These are phyloP conservation scores for Talaromyces islandicus DNA, from an alignment of 2,329 filamentous ascomycete genomes.

Conservation along the genomic window DNA sequence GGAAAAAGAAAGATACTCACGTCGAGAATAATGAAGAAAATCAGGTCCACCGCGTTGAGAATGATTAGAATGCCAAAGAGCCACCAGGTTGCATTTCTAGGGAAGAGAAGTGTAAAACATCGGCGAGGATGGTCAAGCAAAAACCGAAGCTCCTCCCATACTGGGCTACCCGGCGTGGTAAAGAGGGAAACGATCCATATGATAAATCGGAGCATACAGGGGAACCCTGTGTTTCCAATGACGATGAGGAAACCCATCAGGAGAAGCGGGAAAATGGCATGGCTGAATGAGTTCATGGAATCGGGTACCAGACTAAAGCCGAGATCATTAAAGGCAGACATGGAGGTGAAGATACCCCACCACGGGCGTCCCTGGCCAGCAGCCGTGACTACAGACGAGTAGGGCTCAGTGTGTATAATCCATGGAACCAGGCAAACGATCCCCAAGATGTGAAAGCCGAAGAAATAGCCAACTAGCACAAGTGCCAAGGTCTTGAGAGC, in stretches of 20 bases:
- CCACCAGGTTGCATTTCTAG: slow-evolving; percentile 89
- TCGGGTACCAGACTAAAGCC: slow-evolving; percentile 88
- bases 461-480: slow-evolving; percentile 73
- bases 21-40: slow-evolving; percentile 91
- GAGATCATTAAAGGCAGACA: slow-evolving; percentile 89
- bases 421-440: slow-evolving; percentile 71
- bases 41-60: slow-evolving; percentile 76
- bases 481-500: slow-evolving; percentile 79
- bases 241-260: slow-evolving; percentile 81
- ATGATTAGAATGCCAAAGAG: slow-evolving; percentile 77
- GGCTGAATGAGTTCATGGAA: slow-evolving; percentile 86
- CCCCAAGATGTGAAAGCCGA: slow-evolving; percentile 74
- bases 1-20: slow-evolving; percentile 43
- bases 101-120: slow-evolving; percentile 93
- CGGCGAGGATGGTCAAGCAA: slow-evolving; percentile 89
- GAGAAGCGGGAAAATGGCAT: slow-evolving; percentile 67
- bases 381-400: slow-evolving; percentile 58
- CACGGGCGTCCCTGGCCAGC: slow-evolving; percentile 64
- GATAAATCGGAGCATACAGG: slow-evolving; percentile 85
- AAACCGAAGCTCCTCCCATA: slow-evolving; percentile 89
- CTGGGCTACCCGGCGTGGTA: slow-evolving; percentile 57
- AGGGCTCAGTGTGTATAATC: slow-evolving; percentile 62
- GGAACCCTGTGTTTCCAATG: slow-evolving; percentile 92
- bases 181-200: slow-evolving; percentile 76
- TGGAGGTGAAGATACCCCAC: slow-evolving; percentile 89